A percentile compares a stretch with the other conserved stretches of the same genome.
phyloP scores from a whole-genome alignment of 805 yeast species.

The Clavispora asparagi region DNA sequence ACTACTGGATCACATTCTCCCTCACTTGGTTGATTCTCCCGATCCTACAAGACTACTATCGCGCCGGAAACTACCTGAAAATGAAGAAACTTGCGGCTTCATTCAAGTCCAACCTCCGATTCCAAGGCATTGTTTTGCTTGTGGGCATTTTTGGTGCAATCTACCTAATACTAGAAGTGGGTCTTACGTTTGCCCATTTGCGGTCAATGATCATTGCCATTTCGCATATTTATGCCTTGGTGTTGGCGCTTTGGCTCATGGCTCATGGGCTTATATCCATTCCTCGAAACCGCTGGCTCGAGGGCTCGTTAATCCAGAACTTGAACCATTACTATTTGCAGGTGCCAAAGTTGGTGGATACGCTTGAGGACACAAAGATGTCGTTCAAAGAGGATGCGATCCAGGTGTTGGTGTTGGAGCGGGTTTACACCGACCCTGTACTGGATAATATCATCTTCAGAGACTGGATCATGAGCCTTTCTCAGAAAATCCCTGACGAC shows the following conservation, averaged over 20 bases:
- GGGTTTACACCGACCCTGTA: constrained; percentile 31
- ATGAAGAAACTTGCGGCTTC: constrained; percentile 51
- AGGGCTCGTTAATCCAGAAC: constrained; percentile 25
- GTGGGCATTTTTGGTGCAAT: constrained; percentile 50
- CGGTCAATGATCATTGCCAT: constrained; percentile 68
- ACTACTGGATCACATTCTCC: constrained; percentile 77
- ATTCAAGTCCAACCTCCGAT: constrained; percentile 48
- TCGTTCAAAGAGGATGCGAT: constrained; percentile 60
- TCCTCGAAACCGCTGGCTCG: constrained; percentile 48
- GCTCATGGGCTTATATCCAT: constrained; percentile 72
- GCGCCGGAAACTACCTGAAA: constrained; percentile 59
- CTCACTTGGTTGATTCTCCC: constrained; percentile 78
- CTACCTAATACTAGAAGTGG: constrained; percentile 53
- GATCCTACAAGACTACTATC: constrained; percentile 63
- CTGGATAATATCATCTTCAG: constrained; percentile 38
- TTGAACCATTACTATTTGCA: constrained; percentile 42
- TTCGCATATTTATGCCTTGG: constrained; percentile 71
- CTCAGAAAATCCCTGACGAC: constrained; percentile 39
- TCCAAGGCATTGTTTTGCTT: constrained; percentile 52
- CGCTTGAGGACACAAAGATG: constrained; percentile 56
- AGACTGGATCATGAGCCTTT: constrained; percentile 61
- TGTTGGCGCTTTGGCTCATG: constrained; percentile 76
- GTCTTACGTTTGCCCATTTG: constrained; percentile 49
- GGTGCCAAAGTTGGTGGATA: constrained; percentile 55
- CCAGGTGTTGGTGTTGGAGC: constrained; percentile 48